Percentiles rank a stretch among this genome's conserved stretches.
phyloP scores from a whole-genome alignment of 1,284 basidiomycete genomes.

The Microbotryum lychnidis-dioicae region DNA sequence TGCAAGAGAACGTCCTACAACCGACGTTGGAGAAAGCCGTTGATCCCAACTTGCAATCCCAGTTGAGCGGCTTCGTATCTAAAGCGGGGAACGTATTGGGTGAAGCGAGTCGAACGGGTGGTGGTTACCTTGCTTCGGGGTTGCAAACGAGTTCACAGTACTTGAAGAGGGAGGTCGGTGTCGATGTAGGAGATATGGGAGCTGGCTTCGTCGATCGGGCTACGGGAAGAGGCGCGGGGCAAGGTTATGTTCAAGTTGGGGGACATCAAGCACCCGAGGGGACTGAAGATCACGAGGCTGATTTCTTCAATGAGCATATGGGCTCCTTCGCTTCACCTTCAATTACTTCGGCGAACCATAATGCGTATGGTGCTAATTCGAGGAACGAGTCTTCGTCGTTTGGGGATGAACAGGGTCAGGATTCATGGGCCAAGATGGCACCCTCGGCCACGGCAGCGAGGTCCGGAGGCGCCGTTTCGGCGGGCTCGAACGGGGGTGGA shows the following conservation, averaged over 20 bases:
- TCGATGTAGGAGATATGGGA: slow-evolving; percentile 60
- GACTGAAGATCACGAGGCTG: slow-evolving; percentile 14
- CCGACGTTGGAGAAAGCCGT: slow-evolving; percentile 65
- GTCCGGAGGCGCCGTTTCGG: background rate
- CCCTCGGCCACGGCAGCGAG: background rate
- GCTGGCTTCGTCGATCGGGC: slow-evolving; percentile 26
- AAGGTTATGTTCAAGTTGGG: slow-evolving; percentile 22
- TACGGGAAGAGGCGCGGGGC: slow-evolving; percentile 21
- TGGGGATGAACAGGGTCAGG: background rate
- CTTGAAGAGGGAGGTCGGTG: slow-evolving; percentile 62
- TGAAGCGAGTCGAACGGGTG: slow-evolving; percentile 47
- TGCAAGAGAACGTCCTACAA: slow-evolving; percentile 65
- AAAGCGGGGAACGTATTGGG: slow-evolving; percentile 58
- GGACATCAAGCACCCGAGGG: slow-evolving; percentile 7
- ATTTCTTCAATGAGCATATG: slow-evolving; percentile 32
- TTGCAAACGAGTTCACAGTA: slow-evolving; percentile 45
- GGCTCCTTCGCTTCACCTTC: background rate
- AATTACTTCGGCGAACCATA: too few species aligned
- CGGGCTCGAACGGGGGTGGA: background rate
- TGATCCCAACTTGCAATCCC: slow-evolving; percentile 66
- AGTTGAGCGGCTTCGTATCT: slow-evolving; percentile 58
- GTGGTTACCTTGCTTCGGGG: slow-evolving; percentile 46
- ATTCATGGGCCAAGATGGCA: slow-evolving; percentile 1
- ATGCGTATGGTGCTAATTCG: too few species aligned
- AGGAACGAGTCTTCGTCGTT: too few species aligned